phyloP scores from a whole-genome alignment of 2,329 filamentous ascomycete species.

The Drechslerella coelobrocha region DNA sequence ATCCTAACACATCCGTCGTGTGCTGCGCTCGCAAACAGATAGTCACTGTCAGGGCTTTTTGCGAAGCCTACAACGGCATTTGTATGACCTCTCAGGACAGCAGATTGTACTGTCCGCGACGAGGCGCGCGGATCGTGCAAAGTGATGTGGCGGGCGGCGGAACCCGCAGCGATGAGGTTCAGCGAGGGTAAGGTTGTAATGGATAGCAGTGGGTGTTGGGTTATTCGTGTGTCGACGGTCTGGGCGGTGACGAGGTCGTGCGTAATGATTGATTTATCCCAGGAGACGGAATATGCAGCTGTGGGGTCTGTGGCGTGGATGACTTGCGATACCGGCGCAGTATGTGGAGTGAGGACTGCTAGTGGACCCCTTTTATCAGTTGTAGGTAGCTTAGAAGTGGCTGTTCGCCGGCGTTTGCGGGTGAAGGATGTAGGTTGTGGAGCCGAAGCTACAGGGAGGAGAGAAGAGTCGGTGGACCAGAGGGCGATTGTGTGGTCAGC shows the following conservation, averaged over 20 bases:
- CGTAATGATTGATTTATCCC: constrained; percentile 88
- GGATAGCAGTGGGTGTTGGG: constrained; percentile 81
- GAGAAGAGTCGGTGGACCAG: constrained; percentile 81
- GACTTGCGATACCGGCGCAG: constrained; percentile 75
- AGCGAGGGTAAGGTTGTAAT: constrained; percentile 74
- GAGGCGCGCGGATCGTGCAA: constrained; percentile 88
- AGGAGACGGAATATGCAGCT: constrained; percentile 87
- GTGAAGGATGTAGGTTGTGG: constrained; percentile 63
- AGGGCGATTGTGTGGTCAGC: constrained; percentile 83
- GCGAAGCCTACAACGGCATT: constrained; percentile 66
- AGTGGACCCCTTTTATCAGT: constrained; percentile 78
- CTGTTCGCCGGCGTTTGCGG: constrained; percentile 77
- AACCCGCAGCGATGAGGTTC: constrained; percentile 64
- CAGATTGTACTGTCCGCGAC: constrained; percentile 68
- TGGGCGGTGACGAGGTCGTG: constrained; percentile 84
- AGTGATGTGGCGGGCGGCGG: constrained; percentile 77
- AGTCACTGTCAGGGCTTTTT: constrained; percentile 71
- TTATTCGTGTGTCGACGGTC: constrained; percentile 81
- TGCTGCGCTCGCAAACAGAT: constrained; percentile 85
- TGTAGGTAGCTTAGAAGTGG: constrained; percentile 65
- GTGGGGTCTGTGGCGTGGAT: constrained; percentile 88
- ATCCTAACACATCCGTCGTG: constrained; percentile 92
- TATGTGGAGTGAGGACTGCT: constrained; percentile 74
- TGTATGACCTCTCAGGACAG: constrained; percentile 60
- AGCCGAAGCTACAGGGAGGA: constrained; percentile 66